These are phyloP conservation scores for Trypanosoma conorhini DNA, from an alignment of 208 protist genomes.

Conservation along the genomic window DNA sequence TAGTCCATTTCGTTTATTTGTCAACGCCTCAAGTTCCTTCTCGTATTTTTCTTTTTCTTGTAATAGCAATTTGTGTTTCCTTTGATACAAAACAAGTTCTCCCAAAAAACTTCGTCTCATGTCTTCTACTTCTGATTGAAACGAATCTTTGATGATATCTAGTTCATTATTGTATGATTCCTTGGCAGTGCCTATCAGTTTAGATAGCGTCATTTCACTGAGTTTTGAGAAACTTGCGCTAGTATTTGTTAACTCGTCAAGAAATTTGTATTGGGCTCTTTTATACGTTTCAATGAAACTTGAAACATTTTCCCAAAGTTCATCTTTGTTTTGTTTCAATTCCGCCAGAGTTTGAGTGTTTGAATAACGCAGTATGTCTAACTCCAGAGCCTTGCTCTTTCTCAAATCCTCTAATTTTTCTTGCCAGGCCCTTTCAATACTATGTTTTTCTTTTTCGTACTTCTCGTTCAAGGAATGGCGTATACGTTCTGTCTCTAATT, in stretches of 20 bases:
- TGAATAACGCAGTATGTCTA: conserved; percentile 10
- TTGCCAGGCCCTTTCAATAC: conserved; percentile 5
- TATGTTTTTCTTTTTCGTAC: conserved; percentile 18
- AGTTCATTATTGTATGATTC: conserved; percentile 15
- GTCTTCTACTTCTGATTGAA: conserved; percentile 13
- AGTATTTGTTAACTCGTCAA: neutral
- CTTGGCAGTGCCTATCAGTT: conserved; percentile 5
- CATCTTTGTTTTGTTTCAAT: conserved; percentile 7
- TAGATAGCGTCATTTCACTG: neutral
- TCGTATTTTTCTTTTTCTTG: conserved; percentile 6
- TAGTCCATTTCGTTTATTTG: neutral
- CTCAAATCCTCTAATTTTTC: conserved; percentile 12
- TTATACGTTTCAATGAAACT: conserved; percentile 22
- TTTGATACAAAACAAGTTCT: conserved; percentile 1
- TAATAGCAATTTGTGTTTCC: neutral
- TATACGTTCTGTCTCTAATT: conserved; percentile 20
- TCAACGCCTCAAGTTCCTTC: neutral
- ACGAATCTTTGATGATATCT: conserved; percentile 14
- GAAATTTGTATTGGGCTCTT: conserved; percentile 15
- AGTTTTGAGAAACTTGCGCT: conserved; percentile 3
- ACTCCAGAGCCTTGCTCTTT: conserved; percentile 17
- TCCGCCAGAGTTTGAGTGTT: neutral
- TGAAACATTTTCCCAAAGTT: neutral
- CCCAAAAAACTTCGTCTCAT: conserved; percentile 14
- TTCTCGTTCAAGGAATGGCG: conserved; percentile 19